Base-by-base conservation (phyloP, 2,329 filamentous ascomycete genomes). In the Periconia digitata region DNA sequence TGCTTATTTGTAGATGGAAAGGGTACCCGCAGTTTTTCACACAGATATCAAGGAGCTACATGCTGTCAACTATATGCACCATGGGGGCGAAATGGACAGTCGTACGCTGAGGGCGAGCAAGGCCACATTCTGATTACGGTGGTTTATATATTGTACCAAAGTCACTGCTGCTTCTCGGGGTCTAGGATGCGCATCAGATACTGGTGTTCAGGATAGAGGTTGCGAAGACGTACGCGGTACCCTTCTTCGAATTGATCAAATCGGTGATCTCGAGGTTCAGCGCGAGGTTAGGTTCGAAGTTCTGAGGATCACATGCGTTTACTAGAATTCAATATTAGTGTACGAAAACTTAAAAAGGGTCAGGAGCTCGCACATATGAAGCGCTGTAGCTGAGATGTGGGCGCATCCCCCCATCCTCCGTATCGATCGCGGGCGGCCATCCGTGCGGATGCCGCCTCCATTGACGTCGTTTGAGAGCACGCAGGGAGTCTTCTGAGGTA, bases 11-110 rank as follows among this genome's bases (percentile, higher is more conserved):
- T 49, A 99, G 85, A 69, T 99, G 94, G 74, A 99, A 99, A 1
- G 94, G 92, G 71, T 99, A 99, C 63, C 94, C 94, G 80, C 94
- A 99, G 76, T 99, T 99, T 79, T 99, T 99, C 74, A 97, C 94
- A 74, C 94, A 97, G 55, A 97, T 97, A 72, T 99, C 94, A 69
- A 99, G 89, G 59, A 99, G 84, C 76, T 86, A 63, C 49, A 27
- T 2, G 38, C 40, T 44, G 68, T 71, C 45, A 71, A 63, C 53
- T 44, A 51, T 44, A 36, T 12, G 43, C 18, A 29, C 46, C 20
- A 18, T 34, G 35, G 40, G 42, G 55, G 43, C 53, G 56, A 53
- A 44, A 46, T 46, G 41, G 47, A 41, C 8, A 44, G 43, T 71
- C 78, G 54, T 77, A 84, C 81, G 64, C 79, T 86, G 66, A 97